Evolutionary conservation across 176 grass and related monocot genomes (phyloP), one percentile per base, ranked within the genome.

Genomic region (Carex pumila): DNA sequence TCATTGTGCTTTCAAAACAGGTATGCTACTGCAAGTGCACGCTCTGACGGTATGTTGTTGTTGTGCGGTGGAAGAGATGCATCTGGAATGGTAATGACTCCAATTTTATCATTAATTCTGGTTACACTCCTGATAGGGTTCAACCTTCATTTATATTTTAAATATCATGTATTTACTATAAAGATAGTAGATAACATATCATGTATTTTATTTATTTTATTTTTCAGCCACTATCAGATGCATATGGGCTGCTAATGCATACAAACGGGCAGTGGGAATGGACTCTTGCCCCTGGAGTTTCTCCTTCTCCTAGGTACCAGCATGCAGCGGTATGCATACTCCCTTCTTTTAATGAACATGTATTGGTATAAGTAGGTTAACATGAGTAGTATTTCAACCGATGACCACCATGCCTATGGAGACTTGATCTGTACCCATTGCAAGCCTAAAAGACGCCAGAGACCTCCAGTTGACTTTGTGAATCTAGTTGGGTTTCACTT

Each of bases 221-320:
- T 47, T 66, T 68, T 60, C 89, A 99, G 96, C 87, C 96, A 22
- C 89, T 92, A 59, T 93, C 93, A 72, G 96, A 99, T 89, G 96
- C 96, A 62, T 99, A 99, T 81, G 96, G 96, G 86, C 88, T 99
- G 39, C 85, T 99, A 74, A 99, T 99, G 96, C 96, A 99, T 88
- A 99, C 93, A 72, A 99, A 93, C 90, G 93, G 93, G 34, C 88
- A 89, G 61, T 99, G 96, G 96, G 96, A 99, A 80, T 99, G 96
- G 96, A 99, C 96, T 90, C 87, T 99, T 53, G 96, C 96, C 84
- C 96, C 96, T 83, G 93, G 96, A 58, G 64, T 94, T 78, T 95
- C 96, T 83, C 96, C 96, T 79, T 99, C 96, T 88, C 93, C 93
- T 81, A 90, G 96, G 92, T 99, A 99, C 86, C 93, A 99, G 87